These are phyloP conservation scores for Neonothopanus nambi DNA, from an alignment of 1,284 basidiomycete genomes.

Conservation along the genomic window DNA sequence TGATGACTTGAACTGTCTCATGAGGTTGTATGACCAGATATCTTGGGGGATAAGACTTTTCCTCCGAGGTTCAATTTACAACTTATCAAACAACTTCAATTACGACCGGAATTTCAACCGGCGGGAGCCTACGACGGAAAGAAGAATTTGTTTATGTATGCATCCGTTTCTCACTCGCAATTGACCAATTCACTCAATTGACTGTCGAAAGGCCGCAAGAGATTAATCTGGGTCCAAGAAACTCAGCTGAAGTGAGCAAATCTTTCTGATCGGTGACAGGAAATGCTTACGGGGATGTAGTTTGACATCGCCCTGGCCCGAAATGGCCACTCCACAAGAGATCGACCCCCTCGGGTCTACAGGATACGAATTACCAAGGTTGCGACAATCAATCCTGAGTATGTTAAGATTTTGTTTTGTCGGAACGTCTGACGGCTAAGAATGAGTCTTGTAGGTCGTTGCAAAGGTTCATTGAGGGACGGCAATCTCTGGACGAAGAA, in stretches of 20 bases:
- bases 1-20: neutral
- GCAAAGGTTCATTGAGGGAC: constrained; percentile 48
- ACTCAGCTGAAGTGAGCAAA: constrained; percentile 18
- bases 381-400: constrained; percentile 48
- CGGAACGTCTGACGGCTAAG: neutral
- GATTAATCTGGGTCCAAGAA: constrained; percentile 34
- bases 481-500: constrained; percentile 52
- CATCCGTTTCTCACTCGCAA: neutral
- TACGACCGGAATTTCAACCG: constrained; percentile 1
- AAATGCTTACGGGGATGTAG: neutral
- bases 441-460: constrained; percentile 39
- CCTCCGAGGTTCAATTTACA: constrained; percentile 4
- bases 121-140: constrained; percentile 46
- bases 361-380: constrained; percentile 42
- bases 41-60: constrained; percentile 15
- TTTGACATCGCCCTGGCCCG: constrained; percentile 17
- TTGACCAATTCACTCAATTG: neutral
- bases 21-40: constrained; percentile 23
- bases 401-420: constrained; percentile 19
- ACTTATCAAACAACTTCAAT: constrained; percentile 6
- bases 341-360: constrained; percentile 35
- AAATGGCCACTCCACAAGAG: neutral
- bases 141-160: constrained; percentile 47
- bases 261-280: too few relatives aligned
- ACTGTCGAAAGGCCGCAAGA: constrained; percentile 18